phyloP scores from a whole-genome alignment of 768 basidiomycete species.

The Mycena maculata region DNA sequence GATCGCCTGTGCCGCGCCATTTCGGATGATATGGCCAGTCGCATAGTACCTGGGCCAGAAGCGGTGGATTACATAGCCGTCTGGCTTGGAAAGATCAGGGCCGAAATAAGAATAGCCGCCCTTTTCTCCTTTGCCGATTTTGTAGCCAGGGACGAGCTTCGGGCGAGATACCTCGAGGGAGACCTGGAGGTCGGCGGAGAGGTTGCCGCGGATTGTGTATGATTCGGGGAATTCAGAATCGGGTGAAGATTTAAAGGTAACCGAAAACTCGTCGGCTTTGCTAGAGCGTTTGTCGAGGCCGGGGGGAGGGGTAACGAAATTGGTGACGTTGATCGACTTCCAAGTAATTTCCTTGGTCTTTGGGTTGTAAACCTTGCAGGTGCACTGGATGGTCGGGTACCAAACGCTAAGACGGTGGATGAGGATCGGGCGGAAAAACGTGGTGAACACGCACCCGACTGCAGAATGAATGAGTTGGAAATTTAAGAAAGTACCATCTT shows the following conservation, averaged over 20 bases:
- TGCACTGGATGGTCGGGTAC: slow-evolving; percentile 95
- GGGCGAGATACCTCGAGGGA: slow-evolving; percentile 80
- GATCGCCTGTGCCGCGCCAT: slow-evolving; percentile 68
- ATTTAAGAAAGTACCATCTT: slow-evolving; percentile 83
- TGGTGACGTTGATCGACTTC: slow-evolving; percentile 88
- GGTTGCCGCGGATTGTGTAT: slow-evolving; percentile 84
- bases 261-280: slow-evolving; percentile 87
- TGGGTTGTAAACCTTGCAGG: slow-evolving; percentile 88
- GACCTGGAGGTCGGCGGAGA: slow-evolving; percentile 83
- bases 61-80: slow-evolving; percentile 89
- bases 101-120: slow-evolving; percentile 95
- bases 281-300: slow-evolving; percentile 86
- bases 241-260: slow-evolving; percentile 70
- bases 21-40: slow-evolving; percentile 74
- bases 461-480: slow-evolving; percentile 90
- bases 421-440: slow-evolving; percentile 27
- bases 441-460: slow-evolving; percentile 74
- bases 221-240: slow-evolving; percentile 75
- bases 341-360: slow-evolving; percentile 78
- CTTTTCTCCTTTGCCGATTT: slow-evolving; percentile 87
- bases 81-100: slow-evolving; percentile 70
- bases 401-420: slow-evolving; percentile 69
- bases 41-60: slow-evolving; percentile 85
- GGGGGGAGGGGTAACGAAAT: slow-evolving; percentile 82
- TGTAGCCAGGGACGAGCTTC: slow-evolving; percentile 83